Percentiles rank a stretch among this genome's conserved stretches.
These are phyloP conservation scores for Botrytis pseudocinerea DNA, from an alignment of 2,329 filamentous ascomycete species.

Conservation along the genomic window DNA sequence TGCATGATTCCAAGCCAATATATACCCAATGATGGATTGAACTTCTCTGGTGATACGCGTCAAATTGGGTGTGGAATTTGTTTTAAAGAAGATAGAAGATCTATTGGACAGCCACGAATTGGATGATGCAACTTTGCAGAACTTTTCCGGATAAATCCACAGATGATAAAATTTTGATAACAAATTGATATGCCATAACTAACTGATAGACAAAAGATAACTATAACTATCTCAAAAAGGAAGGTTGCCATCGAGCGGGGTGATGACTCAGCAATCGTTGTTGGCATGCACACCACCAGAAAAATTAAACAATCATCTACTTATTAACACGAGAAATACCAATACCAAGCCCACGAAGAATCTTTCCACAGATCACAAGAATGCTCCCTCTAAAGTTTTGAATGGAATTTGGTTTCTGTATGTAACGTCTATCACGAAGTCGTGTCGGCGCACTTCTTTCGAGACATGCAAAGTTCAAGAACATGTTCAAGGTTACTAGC, in stretches of 20 bases:
- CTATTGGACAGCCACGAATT: not conserved
- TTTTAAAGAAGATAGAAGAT: not conserved
- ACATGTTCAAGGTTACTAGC: not conserved
- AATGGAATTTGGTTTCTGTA: not conserved
- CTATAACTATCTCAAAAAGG: not conserved
- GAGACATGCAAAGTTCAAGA: not conserved
- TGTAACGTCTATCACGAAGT: not conserved
- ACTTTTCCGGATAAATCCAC: not conserved
- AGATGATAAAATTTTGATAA: not conserved
- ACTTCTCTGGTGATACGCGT: not conserved
- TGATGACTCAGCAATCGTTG: constrained; percentile 2
- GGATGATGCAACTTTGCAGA: not conserved
- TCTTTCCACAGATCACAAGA: not conserved
- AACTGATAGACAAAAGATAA: not conserved
- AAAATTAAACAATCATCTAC: not conserved
- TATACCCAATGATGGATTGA: not conserved
- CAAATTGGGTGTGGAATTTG: not conserved
- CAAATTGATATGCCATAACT: not conserved
- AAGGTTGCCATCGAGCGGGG: not conserved
- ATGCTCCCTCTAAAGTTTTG: not conserved
- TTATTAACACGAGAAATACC: not conserved
- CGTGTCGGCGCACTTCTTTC: not conserved
- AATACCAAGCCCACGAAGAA: not conserved
- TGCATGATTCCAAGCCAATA: not conserved
- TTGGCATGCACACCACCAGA: not conserved